Percentiles rank a stretch among this genome's conserved stretches.
Evolutionary conservation across 495 filamentous ascomycete species (phyloP).

Genomic region (Annulohypoxylon stygium): DNA sequence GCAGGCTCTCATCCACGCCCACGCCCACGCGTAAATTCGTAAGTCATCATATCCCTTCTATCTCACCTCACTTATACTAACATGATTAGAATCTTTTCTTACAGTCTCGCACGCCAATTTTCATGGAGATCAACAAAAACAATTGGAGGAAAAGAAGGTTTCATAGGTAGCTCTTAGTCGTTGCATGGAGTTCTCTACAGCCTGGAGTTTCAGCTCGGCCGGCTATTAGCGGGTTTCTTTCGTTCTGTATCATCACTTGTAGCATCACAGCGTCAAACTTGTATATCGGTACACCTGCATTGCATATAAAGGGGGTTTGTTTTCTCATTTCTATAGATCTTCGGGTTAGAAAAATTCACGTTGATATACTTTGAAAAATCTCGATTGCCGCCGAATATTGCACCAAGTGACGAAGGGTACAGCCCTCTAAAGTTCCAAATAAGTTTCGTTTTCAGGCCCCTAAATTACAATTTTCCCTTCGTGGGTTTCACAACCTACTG

Average conservation of each 20-base stretch:
- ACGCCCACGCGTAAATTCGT: background rate
- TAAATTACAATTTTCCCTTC: no score
- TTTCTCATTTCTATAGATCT: background rate
- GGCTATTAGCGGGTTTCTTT: background rate
- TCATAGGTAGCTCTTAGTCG: background rate
- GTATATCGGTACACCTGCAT: background rate
- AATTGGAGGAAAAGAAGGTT: background rate
- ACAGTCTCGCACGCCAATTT: background rate
- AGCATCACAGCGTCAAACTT: background rate
- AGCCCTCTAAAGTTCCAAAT: no score
- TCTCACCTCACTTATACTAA: background rate
- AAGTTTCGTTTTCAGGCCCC: no score
- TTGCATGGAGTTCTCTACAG: background rate
- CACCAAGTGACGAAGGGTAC: no score
- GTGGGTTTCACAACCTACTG: no score
- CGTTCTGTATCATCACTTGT: background rate
- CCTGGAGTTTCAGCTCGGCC: background rate
- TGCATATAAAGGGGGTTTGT: background rate
- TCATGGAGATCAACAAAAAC: background rate
- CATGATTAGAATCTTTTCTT: background rate
- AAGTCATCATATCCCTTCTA: background rate
- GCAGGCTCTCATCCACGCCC: background rate
- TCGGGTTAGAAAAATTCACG: background rate
- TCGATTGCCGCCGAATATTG: no score
- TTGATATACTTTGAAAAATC: background rate